phyloP scores from a whole-genome alignment of 139 green algal species.

The Chlorella sorokiniana region DNA sequence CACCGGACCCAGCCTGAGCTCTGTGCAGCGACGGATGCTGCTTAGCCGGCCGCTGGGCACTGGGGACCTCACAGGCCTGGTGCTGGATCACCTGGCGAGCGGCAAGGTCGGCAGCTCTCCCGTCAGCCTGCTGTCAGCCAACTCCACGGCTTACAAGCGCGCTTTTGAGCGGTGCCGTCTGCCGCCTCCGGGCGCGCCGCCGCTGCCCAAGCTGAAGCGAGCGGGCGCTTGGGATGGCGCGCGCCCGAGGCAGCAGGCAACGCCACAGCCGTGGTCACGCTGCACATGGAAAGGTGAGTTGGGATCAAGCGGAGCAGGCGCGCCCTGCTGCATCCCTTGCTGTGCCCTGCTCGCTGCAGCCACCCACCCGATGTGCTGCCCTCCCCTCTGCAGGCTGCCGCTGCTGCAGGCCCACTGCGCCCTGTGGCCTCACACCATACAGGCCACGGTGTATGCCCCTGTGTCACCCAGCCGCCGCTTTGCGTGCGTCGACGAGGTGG shows the following conservation, averaged over 20 bases:
- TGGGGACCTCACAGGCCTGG: background rate
- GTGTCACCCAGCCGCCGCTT: background rate
- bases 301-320: background rate
- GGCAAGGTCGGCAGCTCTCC: background rate
- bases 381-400: conserved; percentile 7
- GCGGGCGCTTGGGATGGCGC: background rate
- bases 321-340: background rate
- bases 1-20: conserved; percentile 1
- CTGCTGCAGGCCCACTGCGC: conserved; percentile 22
- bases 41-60: background rate
- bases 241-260: background rate
- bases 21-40: conserved; percentile 22
- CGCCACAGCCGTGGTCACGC: background rate
- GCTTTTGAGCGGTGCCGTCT: conserved; percentile 2
- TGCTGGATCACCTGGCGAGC: background rate
- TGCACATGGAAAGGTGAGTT: conserved; percentile 18
- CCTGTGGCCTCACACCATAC: conserved; percentile 22
- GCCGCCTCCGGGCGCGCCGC: too few species aligned
- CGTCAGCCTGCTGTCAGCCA: background rate
- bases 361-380: background rate
- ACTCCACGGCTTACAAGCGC: background rate
- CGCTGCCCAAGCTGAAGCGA: conserved; percentile 8
- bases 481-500: background rate
- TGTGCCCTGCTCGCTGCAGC: background rate
- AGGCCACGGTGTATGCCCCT: conserved; percentile 6